Base-by-base conservation (phyloP, 345 rosid genomes). In the Syzygium jambos region DNA sequence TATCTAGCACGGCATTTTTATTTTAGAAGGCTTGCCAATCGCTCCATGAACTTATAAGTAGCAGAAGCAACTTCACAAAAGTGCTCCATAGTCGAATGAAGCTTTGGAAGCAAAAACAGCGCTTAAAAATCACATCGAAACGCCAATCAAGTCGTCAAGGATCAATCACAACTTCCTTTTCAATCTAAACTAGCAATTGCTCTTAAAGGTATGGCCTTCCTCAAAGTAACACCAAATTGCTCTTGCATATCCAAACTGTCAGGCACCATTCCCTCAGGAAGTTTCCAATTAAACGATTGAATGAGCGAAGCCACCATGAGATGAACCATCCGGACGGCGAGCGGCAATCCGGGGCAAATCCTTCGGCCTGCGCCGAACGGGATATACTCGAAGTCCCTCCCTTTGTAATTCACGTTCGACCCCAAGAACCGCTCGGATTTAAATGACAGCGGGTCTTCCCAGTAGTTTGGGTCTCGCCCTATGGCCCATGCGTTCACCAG, bases 281-380 rank as follows among this genome's bases (percentile, higher is more conserved):
- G 86, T 53, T 90, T 90, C 91, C 90, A 91, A 9, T 89, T 56
- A 55, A 86, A 90, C 3, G 86, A 68, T 63, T 59, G 86, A 30
- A 91, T 29, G 23, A 91, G 88, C 27, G 90, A 89, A 84, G 86
- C 90, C 14, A 90, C 54, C 86, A 86, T 86, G 46, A 88, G 61
- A 73, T 88, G 89, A 61, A 91, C 65, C 90, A 88, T 91, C 23
- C 88, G 83, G 25, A 59, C 14, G 3, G 82, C 91, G 4, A 91
- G 61, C 3, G 85, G 86, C 90, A 86, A 63, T 29, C 89, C 88
- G 0, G 90, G 90, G 53, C 90, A 89, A 21, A 90, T 90, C 86
- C 91, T 90, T 21, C 88, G 86, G 16, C 92, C 90, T 0, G 86
- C 87, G 17, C 92, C 91, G 34, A 88, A 89, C 10, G 88, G 91